Conservation (phyloP, 2,329 filamentous ascomycete genomes). For the Byssoonygena ceratinophila region DNA sequence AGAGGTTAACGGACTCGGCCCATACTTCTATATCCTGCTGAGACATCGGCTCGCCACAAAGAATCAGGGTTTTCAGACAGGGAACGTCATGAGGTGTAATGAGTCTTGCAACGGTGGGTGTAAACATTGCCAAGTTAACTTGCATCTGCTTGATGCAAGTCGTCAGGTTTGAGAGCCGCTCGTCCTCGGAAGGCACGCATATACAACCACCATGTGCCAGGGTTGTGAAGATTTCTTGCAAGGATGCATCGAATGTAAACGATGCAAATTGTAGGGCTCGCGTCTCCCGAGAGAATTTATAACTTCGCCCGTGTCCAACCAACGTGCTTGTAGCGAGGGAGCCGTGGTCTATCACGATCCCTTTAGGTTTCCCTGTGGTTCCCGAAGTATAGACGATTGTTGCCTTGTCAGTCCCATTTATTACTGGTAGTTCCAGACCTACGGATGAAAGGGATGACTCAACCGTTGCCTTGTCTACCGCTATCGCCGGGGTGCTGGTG, state of each 20-base stretch:
- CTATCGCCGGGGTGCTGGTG: background rate
- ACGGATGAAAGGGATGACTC: background rate
- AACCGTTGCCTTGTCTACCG: background rate
- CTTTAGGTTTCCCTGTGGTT: conserved; percentile 46
- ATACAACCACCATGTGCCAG: conserved; percentile 49
- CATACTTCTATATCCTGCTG: conserved; percentile 20
- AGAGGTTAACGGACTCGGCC: conserved; percentile 24
- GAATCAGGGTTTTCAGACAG: conserved; percentile 30
- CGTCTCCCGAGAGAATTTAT: conserved; percentile 10
- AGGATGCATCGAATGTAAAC: conserved; percentile 35
- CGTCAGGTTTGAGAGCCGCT: conserved; percentile 41
- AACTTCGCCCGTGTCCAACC: conserved; percentile 54
- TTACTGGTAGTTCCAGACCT: background rate
- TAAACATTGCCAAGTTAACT: conserved; percentile 48
- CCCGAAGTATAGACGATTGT: conserved; percentile 47
- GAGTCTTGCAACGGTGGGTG: conserved; percentile 46
- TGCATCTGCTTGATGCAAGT: conserved; percentile 41
- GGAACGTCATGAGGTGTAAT: conserved; percentile 30
- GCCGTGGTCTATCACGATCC: conserved; percentile 50
- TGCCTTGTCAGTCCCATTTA: background rate
- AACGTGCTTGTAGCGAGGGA: conserved; percentile 28
- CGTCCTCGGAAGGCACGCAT: conserved; percentile 45
- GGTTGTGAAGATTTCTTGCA: conserved; percentile 54
- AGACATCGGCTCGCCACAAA: conserved; percentile 24
- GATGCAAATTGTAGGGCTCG: conserved; percentile 32